phyloP scores from a whole-genome alignment of 2,329 filamentous ascomycete genomes.

The Polytolypa hystricis region DNA sequence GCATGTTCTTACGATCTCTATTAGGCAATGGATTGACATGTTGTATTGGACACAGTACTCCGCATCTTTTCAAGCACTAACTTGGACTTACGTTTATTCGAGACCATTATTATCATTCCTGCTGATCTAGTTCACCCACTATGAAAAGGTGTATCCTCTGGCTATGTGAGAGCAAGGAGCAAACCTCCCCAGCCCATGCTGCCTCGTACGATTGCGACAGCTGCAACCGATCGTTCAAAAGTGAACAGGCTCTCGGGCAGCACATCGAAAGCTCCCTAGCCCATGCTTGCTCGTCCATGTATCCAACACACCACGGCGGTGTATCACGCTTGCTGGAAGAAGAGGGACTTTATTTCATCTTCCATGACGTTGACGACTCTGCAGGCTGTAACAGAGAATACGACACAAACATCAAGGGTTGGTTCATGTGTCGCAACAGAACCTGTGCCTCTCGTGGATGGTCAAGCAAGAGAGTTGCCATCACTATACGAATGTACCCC shows the following conservation, averaged over 20 bases:
- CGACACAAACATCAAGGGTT: slow-evolving; percentile 34
- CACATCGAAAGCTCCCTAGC: neutral
- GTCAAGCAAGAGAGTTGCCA: slow-evolving; percentile 32
- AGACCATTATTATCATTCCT: too few species aligned
- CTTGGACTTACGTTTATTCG: too few species aligned
- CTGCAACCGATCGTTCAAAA: neutral
- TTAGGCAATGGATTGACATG: too few species aligned
- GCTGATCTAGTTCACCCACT: too few species aligned
- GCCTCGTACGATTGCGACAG: neutral
- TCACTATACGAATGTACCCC: slow-evolving; percentile 33
- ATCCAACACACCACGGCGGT: slow-evolving; percentile 21
- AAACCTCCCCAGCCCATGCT: neutral
- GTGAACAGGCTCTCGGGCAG: neutral
- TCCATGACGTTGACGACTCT: slow-evolving; percentile 21
- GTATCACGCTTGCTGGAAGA: slow-evolving; percentile 22
- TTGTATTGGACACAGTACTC: too few species aligned
- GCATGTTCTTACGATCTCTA: too few species aligned
- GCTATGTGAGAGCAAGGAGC: too few species aligned
- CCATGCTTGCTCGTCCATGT: slow-evolving; percentile 26
- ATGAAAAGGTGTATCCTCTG: too few species aligned
- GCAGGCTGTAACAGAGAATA: slow-evolving; percentile 17
- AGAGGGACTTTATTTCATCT: slow-evolving; percentile 21
- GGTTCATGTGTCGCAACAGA: slow-evolving; percentile 28
- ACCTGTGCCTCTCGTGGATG: slow-evolving; percentile 24
- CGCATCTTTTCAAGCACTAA: too few species aligned